phyloP scores from a whole-genome alignment of 495 filamentous ascomycete species.

The Baudoinia panamericana region DNA sequence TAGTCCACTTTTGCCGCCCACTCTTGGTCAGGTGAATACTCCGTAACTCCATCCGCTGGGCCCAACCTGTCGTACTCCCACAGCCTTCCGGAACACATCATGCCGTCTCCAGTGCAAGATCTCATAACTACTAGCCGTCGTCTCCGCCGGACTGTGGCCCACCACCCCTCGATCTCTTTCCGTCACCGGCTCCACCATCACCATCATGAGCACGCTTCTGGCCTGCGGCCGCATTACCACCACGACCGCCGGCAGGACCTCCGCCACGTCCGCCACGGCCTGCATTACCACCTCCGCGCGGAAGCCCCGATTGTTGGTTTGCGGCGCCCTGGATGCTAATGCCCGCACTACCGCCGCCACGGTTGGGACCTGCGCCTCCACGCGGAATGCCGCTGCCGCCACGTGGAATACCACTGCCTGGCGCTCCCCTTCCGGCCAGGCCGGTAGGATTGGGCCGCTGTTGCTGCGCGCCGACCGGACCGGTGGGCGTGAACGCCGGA shows the following conservation, averaged over 20 bases:
- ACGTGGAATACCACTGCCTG: constrained; percentile 7
- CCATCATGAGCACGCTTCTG: constrained; percentile 19
- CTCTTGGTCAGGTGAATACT: too few species aligned
- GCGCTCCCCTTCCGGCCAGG: too few species aligned
- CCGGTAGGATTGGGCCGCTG: too few species aligned
- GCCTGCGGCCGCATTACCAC: constrained; percentile 10
- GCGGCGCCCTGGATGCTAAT: constrained; percentile 8
- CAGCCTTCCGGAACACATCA: too few species aligned
- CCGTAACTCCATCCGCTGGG: too few species aligned
- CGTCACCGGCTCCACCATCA: constrained; percentile 8
- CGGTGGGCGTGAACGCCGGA: constrained; percentile 8
- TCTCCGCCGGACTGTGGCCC: constrained; percentile 1
- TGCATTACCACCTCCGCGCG: constrained; percentile 8
- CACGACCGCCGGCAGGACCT: constrained; percentile 1
- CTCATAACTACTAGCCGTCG: neutral
- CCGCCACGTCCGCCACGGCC: constrained; percentile 4
- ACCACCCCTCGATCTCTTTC: constrained; percentile 17
- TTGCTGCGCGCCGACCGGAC: neutral
- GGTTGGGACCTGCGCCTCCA: constrained; percentile 4
- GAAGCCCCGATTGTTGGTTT: neutral
- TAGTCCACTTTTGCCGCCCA: too few species aligned
- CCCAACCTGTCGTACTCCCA: too few species aligned
- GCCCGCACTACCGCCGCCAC: constrained; percentile 2
- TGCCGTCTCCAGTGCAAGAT: neutral
- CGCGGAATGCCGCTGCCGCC: constrained; percentile 7